Base-by-base conservation (phyloP, 148 eudicot genomes). In the Spergularia bocconei region DNA sequence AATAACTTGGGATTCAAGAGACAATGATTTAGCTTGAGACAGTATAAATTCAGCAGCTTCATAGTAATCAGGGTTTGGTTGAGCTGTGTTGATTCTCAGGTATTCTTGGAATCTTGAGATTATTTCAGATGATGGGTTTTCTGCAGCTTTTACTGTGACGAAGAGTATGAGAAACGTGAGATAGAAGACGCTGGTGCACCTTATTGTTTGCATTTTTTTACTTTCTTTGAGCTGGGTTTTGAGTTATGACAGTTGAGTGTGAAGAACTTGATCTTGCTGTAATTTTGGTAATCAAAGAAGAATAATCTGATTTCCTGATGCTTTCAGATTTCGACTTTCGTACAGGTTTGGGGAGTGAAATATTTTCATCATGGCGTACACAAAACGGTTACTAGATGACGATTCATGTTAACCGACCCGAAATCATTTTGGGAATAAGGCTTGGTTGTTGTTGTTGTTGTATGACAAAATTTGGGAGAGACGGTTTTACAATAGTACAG, bases 31-130 rank as follows among this genome's bases (percentile, higher is more conserved):
- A 52, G 97, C 97, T 67, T 87, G 84, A 14, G 97, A 81, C 56
- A 82, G 54, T 44, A 94, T 83, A 83, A 94, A 92, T 13, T 85
- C 80, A 39, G 90, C 85, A 19, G 96, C 92, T 79, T 88, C 84
- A 14, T 74, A 25, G 81, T 92, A 95, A 61, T 82, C 80, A 29
- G 98, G 97, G 80, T 81, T 78, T 20, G 98, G 98, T 19, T 95
- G 98, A 41, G 98, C 92, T 0, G 98, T 95, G 84, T 95, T 86
- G 55, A 92, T 95, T 81, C 72, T 68, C 0, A 95, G 90, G 84
- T 92, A 95, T 68, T 86, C 73, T 77, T 95, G 98, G 75, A 94
- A 94, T 69, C 97, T 88, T 15, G 96, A 78, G 13, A 91, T 76
- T 62, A 86, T 83, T 58, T 83, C 19, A 15, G 71, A 53, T 55